Evolutionary conservation across 2,329 filamentous ascomycete genomes (phyloP), one percentile per base, ranked within the genome.

Genomic region (Passalora sequoiae): DNA sequence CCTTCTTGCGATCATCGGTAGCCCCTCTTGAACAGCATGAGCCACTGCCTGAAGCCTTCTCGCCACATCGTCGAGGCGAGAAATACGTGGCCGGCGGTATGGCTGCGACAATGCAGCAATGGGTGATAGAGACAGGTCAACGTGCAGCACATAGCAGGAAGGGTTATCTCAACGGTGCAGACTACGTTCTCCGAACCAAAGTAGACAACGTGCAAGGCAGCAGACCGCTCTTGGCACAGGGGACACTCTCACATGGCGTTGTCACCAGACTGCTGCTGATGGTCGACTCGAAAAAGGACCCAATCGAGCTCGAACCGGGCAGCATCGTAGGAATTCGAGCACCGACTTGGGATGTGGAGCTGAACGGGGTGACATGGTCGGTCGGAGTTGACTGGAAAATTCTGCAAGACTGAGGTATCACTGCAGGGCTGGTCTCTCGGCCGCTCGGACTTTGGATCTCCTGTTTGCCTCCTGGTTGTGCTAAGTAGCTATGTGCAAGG

Each of bases 21-120:
- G 59, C 60, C 9, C 55, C 61, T 3, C 60, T 58, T 9, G 60
- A 62, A 2, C 51, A 32, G 9, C 35, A 49, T 10, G 60, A 61
- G 4, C 71, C 72, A 0, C 60, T 74, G 0, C 74, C 75, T 1
- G 71, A 75, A 29, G 66, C 70, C 28, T 78, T 78, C 58, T 77
- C 74, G 0, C 75, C 76, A 1, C 70, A 72, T 35, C 66, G 73
- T 19, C 69, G 69, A 46, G 69, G 67, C 0, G 66, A 73, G 48
- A 72, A 71, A 51, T 77, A 73, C 49, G 33, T 75, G 0, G 60
- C 68, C 1, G 66, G 68, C 3, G 75, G 75, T 1, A 60, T 76
- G 41, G 75, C 75, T 3, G 64, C 68, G 1, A 70, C 67, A 36
- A 57, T 76, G 21, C 67, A 73, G 37, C 61, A 66, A 12, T 78